Base-by-base conservation (phyloP, 257 asterid species). In the Nicotiana attenuata region DNA sequence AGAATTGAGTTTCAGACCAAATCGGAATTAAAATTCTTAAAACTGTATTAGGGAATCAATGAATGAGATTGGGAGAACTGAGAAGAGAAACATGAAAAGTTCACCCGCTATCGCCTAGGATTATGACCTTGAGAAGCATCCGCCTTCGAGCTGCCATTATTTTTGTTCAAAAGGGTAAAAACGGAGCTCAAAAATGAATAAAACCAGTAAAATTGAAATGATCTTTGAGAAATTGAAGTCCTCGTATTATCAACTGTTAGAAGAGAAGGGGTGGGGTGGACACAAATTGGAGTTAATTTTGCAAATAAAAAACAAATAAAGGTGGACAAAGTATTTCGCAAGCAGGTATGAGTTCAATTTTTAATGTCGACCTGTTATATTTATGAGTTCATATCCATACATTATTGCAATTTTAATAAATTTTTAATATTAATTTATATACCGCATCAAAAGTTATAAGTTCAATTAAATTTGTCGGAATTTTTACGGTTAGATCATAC, bases 71-170 rank as follows among this genome's bases (percentile, higher is more conserved):
- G 26, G 6, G 19, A 16, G 20, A 41, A 41, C 1, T 41, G 13
- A 41, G 50, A 41, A 9, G 61, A 31, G 3, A 76, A 22, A 28
- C 5, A 22, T 2, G 66, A 61, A 41, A 38, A 82, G 59, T 33
- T 65, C 9, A 90, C 92, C 93, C 93, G 85, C 93, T 90, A 16
- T 90, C 93, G 64, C 93, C 93, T 81, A 90, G 93, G 89, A 90
- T 89, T 87, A 90, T 90, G 63, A 90, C 93, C 89, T 90, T 90
- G 81, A 90, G 93, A 65, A 90, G 92, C 55, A 90, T 89, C 84
- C 93, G 88, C 77, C 92, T 71, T 79, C 93, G 92, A 11, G 92
- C 87, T 81, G 93, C 88, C 93, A 90, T 90, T 80, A 65, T 66
- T 77, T 67, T 81, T 35, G 59, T 17, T 57, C 10, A 57, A 57